These are phyloP conservation scores for Camellia japonica DNA, from an alignment of 148 eudicot species.

Conservation along the genomic window DNA sequence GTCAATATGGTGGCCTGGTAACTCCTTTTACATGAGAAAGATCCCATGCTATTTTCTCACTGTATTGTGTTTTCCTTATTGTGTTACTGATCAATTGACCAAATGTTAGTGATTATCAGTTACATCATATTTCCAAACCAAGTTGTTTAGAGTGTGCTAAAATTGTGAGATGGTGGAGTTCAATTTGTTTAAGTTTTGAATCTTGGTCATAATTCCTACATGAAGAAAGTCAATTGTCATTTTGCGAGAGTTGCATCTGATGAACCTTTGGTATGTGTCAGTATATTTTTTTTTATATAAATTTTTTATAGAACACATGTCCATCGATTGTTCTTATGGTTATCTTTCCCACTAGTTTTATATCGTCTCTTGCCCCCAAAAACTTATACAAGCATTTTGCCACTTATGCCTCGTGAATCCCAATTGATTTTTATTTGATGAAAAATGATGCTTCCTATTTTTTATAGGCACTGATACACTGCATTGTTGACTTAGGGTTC, in stretches of 20 bases:
- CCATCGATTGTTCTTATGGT: neutral
- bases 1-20: neutral
- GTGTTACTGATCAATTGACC: neutral
- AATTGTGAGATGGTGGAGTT: neutral
- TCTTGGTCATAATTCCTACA: too few relatives aligned
- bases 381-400: neutral
- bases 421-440: neutral
- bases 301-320: neutral
- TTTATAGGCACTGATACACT: neutral
- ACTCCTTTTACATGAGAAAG: neutral
- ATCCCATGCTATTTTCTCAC: too few relatives aligned
- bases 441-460: neutral
- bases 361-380: neutral
- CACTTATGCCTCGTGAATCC: neutral
- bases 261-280: too few relatives aligned
- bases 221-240: too few relatives aligned
- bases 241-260: neutral
- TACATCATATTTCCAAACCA: neutral
- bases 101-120: neutral
- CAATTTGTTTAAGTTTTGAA: neutral
- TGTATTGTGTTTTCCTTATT: neutral
- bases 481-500: conserved; percentile 51
- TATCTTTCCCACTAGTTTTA: neutral
- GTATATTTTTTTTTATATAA: too few relatives aligned
- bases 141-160: neutral